Evolutionary conservation across 1,284 basidiomycete genomes (phyloP).

Genomic region (Xanthoconium separans): DNA sequence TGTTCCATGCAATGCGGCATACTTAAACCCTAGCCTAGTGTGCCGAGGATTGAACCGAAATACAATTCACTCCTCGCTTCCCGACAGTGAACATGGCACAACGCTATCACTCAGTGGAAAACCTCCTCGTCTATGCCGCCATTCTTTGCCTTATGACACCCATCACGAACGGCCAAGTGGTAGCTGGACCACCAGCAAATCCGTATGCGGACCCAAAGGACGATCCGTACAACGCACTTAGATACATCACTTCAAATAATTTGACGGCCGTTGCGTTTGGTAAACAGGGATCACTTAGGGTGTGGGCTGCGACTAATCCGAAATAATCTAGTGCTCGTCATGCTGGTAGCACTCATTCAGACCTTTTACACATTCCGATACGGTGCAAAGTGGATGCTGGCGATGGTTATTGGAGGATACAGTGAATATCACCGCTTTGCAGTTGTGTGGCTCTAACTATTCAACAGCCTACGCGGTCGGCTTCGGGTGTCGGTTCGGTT

Average conservation of each 20-base stretch:
- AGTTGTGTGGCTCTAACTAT: conserved; percentile 15
- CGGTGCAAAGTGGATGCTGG: conserved; percentile 61
- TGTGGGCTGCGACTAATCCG: background rate
- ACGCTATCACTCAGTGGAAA: background rate
- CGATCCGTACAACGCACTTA: conserved; percentile 31
- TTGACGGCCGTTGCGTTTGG: background rate
- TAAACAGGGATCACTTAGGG: background rate
- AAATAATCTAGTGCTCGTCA: conserved; percentile 31
- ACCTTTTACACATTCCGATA: conserved; percentile 46
- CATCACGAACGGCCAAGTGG: background rate
- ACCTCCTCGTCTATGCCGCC: background rate
- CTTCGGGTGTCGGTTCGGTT: conserved; percentile 41
- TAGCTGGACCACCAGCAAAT: conserved; percentile 24
- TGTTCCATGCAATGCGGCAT: background rate
- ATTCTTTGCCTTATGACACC: background rate
- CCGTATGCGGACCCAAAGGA: conserved; percentile 51
- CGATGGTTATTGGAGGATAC: conserved; percentile 65
- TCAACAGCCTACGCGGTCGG: conserved; percentile 51
- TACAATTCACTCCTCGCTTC: background rate
- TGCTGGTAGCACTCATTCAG: conserved; percentile 52
- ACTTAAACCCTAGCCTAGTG: background rate
- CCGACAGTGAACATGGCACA: conserved; percentile 1
- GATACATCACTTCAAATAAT: background rate
- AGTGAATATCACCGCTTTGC: conserved; percentile 34
- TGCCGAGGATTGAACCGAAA: background rate